Percentiles rank a stretch among this genome's conserved stretches.
These are phyloP conservation scores for Ministeria vibrans DNA, from an alignment of 78 protist species.

Conservation along the genomic window DNA sequence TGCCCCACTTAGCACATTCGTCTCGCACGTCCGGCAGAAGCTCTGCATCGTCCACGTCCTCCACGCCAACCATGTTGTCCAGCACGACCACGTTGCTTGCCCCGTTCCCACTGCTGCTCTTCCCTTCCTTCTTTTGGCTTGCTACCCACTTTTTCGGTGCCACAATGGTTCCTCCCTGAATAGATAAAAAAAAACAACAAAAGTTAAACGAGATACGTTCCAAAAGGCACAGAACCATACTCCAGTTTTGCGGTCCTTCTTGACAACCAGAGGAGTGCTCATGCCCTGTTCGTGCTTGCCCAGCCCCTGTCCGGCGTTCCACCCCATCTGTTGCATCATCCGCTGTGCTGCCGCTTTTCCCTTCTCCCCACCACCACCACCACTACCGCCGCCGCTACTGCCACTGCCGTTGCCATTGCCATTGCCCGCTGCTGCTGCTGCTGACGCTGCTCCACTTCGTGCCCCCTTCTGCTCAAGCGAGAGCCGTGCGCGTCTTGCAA, in stretches of 20 bases:
- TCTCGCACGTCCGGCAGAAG: slow-evolving; percentile 19
- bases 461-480: too few species aligned
- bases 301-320: slow-evolving; percentile 1
- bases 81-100: not conserved
- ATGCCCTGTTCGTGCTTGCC: not conserved
- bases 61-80: slow-evolving; percentile 34
- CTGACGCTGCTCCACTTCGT: too few species aligned
- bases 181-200: not conserved
- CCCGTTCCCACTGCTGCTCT: not conserved
- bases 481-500: too few species aligned
- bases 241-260: not conserved
- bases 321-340: not conserved
- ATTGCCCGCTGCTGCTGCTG: too few species aligned
- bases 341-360: too few species aligned
- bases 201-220: not conserved
- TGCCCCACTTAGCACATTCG: slow-evolving; percentile 14
- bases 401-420: too few species aligned
- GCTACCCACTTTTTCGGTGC: not conserved
- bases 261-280: not conserved
- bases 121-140: not conserved
- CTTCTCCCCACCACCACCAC: too few species aligned
- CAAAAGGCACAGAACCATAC: not conserved
- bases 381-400: too few species aligned
- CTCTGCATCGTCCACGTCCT: slow-evolving; percentile 25
- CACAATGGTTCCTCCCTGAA: not conserved